Evolutionary conservation across 2,329 filamentous ascomycete genomes (phyloP), one percentile per base, ranked within the genome.

Genomic region (Penicillium sclerotiorum): DNA sequence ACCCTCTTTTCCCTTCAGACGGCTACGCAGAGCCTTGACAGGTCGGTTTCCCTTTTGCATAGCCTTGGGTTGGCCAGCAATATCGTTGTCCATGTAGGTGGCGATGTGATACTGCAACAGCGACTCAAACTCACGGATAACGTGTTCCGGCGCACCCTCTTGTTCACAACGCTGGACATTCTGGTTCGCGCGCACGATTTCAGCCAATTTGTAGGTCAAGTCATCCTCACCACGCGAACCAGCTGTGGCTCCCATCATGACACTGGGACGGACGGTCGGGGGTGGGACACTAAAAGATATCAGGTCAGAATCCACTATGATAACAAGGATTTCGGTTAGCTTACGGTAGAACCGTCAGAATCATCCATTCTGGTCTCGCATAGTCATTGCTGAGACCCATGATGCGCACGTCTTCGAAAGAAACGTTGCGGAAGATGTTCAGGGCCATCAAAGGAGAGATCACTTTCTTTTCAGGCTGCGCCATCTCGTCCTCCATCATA

Each of bases 61-160:
- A 2, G 94, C 93, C 62, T 94, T 91, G 2, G 94, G 94, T 62
- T 95, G 87, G 42, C 93, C 92, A 56, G 95, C 94, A 73, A 97
- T 96, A 70, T 99, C 93, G 65, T 99, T 99, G 74, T 99, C 94
- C 95, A 99, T 99, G 74, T 96, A 95, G 1, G 95, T 99, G 36
- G 95, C 95, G 52, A 99, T 92, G 66, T 99, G 95, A 68, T 96
- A 99, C 68, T 99, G 95, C 30, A 99, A 79, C 25, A 99, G 77
- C 56, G 87, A 85, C 72, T 96, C 90, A 51, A 96, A 97, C 64
- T 99, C 94, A 51, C 86, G 83, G 13, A 91, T 84, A 59, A 97
- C 90, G 73, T 99, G 94, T 57, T 89, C 86, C 1, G 94, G 91
- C 3, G 92, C 92, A 49, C 94, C 94, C 71, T 96, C 91, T 51